Evolutionary conservation across 768 basidiomycete species (phyloP).

Genomic region (Cantharellus anzutake): DNA sequence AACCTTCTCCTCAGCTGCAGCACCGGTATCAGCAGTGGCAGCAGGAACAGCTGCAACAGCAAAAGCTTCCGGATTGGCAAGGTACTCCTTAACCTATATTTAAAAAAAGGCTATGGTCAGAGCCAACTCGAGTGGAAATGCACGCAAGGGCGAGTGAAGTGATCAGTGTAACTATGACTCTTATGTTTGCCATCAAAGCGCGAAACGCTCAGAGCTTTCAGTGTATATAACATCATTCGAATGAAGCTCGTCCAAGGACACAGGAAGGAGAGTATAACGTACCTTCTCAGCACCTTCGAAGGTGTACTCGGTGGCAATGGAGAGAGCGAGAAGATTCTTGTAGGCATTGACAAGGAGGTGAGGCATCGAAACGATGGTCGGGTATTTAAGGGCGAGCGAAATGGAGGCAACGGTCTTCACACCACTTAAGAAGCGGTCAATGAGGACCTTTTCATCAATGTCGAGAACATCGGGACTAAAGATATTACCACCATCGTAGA

Average conservation of each 20-base stretch:
- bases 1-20: conserved; percentile 36
- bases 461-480: conserved; percentile 87
- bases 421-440: conserved; percentile 81
- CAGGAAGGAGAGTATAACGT: conserved; percentile 14
- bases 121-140: not conserved
- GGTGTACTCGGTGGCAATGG: conserved; percentile 79
- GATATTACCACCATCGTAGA: conserved; percentile 83
- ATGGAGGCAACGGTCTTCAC: conserved; percentile 92
- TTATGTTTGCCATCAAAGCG: conserved; percentile 14
- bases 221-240: conserved; percentile 32
- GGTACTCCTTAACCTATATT: conserved; percentile 75
- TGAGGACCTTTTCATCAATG: conserved; percentile 75
- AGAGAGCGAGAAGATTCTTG: conserved; percentile 91
- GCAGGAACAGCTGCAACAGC: conserved; percentile 57
- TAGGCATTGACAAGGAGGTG: conserved; percentile 98
- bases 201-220: conserved; percentile 66
- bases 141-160: not conserved
- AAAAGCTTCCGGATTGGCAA: conserved; percentile 98
- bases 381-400: conserved; percentile 90
- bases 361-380: conserved; percentile 80
- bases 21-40: conserved; percentile 29
- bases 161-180: conserved; percentile 5
- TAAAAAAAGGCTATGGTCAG: not conserved
- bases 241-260: conserved; percentile 12
- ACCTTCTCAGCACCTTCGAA: conserved; percentile 93